Conservation (phyloP, 169 alveolate species). For the Eimeria sp. region DNA sequence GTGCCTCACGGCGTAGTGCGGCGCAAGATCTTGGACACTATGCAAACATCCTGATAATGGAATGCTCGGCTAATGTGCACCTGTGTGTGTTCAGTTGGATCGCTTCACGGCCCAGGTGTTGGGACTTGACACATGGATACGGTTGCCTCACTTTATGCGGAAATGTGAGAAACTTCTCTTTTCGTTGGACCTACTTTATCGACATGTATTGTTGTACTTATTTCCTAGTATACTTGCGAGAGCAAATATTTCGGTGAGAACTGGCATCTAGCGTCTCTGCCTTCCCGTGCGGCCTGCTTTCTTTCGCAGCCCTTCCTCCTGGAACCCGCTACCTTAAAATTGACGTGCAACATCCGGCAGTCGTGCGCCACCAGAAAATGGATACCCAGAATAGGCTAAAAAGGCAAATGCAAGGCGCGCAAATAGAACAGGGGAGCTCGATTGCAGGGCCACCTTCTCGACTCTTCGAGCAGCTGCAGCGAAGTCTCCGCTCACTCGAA, state of each 20-base stretch:
- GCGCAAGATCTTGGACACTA: neutral
- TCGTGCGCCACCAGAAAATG: slow-evolving; percentile 75
- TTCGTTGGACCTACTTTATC: neutral
- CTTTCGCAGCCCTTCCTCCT: slow-evolving; percentile 66
- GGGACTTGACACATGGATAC: slow-evolving; percentile 73
- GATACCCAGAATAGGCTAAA: neutral
- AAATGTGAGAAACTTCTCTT: slow-evolving; percentile 1
- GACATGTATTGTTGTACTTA: neutral
- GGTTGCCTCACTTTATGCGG: slow-evolving; percentile 72
- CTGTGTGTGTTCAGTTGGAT: slow-evolving; percentile 46
- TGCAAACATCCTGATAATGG: neutral
- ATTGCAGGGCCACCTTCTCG: slow-evolving; percentile 59
- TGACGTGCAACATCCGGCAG: slow-evolving; percentile 73
- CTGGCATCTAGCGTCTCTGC: neutral
- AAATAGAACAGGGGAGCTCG: neutral
- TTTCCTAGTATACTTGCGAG: neutral
- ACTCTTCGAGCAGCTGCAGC: slow-evolving; percentile 52
- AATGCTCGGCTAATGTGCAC: neutral
- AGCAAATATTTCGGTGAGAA: neutral
- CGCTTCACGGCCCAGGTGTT: slow-evolving; percentile 76
- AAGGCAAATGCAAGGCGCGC: neutral
- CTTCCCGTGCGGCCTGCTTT: neutral
- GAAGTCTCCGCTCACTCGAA: slow-evolving; percentile 60
- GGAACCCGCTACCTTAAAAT: slow-evolving; percentile 71
- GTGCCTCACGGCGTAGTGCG: neutral